A percentile compares a stretch with the other conserved stretches of the same genome.
Evolutionary conservation across 176 grass and related monocot genomes (phyloP).

Genomic region (Alloteropsis semialata): DNA sequence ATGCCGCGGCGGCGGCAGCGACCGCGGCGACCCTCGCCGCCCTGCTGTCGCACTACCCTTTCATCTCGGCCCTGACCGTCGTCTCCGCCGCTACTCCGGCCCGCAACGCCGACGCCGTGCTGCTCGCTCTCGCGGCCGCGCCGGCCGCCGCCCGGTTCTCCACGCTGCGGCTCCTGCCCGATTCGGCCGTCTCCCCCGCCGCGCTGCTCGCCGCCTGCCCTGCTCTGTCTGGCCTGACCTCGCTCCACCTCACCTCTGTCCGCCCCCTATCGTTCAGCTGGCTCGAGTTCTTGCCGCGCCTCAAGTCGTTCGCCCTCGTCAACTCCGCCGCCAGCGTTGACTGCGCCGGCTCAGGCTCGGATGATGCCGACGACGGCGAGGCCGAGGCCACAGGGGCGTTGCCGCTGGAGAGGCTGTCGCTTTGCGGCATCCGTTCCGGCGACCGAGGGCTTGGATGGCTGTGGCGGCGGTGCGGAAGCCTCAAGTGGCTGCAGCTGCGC

Average conservation of each 20-base stretch:
- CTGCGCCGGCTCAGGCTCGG: background rate
- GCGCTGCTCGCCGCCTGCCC: constrained; percentile 41
- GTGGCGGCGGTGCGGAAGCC: constrained; percentile 55
- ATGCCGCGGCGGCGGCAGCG: background rate
- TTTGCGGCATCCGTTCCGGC: constrained; percentile 58
- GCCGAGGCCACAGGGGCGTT: background rate
- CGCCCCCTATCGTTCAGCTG: constrained; percentile 56
- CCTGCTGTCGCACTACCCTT: constrained; percentile 69
- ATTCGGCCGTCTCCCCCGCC: constrained; percentile 45
- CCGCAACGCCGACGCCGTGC: constrained; percentile 31
- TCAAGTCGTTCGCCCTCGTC: constrained; percentile 74
- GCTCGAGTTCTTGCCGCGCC: constrained; percentile 51
- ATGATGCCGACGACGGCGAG: background rate
- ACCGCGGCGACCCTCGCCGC: constrained; percentile 33
- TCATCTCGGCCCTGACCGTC: constrained; percentile 61
- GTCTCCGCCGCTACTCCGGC: background rate
- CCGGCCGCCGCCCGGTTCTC: constrained; percentile 42
- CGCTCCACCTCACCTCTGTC: constrained; percentile 63
- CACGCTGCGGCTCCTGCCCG: constrained; percentile 53
- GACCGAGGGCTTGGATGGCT: constrained; percentile 75
- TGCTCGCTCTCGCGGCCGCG: constrained; percentile 48
- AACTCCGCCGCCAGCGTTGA: constrained; percentile 42
- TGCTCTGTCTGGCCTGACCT: constrained; percentile 47
- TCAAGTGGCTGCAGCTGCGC: constrained; percentile 78
- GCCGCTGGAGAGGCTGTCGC: constrained; percentile 68